Percentiles rank a stretch among this genome's conserved stretches.
These are phyloP conservation scores for Meripilus lineatus DNA, from an alignment of 1,284 basidiomycete genomes.

Conservation along the genomic window DNA sequence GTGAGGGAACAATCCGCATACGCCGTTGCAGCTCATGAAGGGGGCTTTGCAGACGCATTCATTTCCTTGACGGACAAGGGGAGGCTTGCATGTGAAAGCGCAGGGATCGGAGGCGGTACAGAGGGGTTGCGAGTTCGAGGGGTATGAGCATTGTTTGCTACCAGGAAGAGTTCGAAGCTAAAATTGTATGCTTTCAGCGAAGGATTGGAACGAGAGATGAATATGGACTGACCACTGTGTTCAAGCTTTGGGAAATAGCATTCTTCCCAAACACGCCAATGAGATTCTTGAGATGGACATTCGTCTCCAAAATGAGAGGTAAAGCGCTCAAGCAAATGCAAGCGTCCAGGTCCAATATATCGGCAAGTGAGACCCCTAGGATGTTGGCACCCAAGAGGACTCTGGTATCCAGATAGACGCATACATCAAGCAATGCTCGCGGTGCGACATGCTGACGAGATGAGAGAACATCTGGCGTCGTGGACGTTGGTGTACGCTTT, in stretches of 20 bases:
- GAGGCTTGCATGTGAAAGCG: conserved; percentile 13
- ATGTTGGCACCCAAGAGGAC: conserved; percentile 7
- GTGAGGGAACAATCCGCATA: conserved; percentile 12
- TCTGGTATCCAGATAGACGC: conserved; percentile 19
- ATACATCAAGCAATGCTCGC: conserved; percentile 20
- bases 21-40: conserved; percentile 17
- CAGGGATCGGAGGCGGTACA: conserved; percentile 16
- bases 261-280: conserved; percentile 15
- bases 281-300: conserved; percentile 15
- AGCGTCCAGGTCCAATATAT: conserved; percentile 16
- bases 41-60: conserved; percentile 18
- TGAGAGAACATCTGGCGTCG: not conserved
- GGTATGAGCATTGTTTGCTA: conserved; percentile 11
- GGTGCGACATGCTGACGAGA: conserved; percentile 14
- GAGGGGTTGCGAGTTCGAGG: conserved; percentile 15
- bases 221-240: conserved; percentile 16
- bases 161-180: conserved; percentile 2
- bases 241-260: conserved; percentile 14
- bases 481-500: not conserved
- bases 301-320: conserved; percentile 16
- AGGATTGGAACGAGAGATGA: not conserved
- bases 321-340: conserved; percentile 25
- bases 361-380: conserved; percentile 11
- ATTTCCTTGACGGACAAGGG: conserved; percentile 9
- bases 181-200: not conserved